Percentiles rank a stretch among this genome's conserved stretches.
These are phyloP conservation scores for Polygonum aviculare DNA, from an alignment of 148 eudicot species.

Conservation along the genomic window DNA sequence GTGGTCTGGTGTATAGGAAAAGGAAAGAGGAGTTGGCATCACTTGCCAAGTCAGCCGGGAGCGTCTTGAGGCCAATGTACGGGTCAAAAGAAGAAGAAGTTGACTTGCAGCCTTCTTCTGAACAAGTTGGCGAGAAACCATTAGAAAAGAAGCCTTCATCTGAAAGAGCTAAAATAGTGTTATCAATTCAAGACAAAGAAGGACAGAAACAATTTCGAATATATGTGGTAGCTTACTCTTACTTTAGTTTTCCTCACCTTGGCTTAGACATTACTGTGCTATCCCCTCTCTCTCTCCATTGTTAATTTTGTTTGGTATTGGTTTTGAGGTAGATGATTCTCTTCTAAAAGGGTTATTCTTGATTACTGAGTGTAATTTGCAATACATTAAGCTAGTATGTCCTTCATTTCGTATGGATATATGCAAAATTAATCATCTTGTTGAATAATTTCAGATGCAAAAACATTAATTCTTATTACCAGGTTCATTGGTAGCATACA, in stretches of 20 bases:
- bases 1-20: slow-evolving; percentile 28
- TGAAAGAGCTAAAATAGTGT: slow-evolving; percentile 53
- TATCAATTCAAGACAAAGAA: slow-evolving; percentile 65
- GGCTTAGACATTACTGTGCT: background rate
- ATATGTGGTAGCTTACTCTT: slow-evolving; percentile 32
- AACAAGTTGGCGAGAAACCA: slow-evolving; percentile 23
- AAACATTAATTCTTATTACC: background rate
- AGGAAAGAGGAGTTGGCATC: slow-evolving; percentile 63
- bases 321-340: background rate
- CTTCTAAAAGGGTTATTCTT: background rate
- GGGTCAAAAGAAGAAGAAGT: slow-evolving; percentile 40
- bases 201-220: slow-evolving; percentile 52
- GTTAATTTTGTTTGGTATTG: background rate
- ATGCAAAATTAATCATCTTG: background rate
- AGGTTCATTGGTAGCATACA: background rate
- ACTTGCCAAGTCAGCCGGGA: slow-evolving; percentile 46
- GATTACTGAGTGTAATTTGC: background rate
- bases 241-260: background rate
- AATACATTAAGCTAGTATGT: background rate
- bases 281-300: background rate
- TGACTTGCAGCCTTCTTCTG: slow-evolving; percentile 17
- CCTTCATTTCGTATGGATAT: background rate
- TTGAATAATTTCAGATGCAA: background rate
- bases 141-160: slow-evolving; percentile 21
- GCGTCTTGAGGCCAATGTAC: slow-evolving; percentile 36